A percentile compares a stretch with the other conserved stretches of the same genome.
These are phyloP conservation scores for Labyrinthula sp. DNA, from an alignment of 352 stramenopile genomes.

Conservation along the genomic window DNA sequence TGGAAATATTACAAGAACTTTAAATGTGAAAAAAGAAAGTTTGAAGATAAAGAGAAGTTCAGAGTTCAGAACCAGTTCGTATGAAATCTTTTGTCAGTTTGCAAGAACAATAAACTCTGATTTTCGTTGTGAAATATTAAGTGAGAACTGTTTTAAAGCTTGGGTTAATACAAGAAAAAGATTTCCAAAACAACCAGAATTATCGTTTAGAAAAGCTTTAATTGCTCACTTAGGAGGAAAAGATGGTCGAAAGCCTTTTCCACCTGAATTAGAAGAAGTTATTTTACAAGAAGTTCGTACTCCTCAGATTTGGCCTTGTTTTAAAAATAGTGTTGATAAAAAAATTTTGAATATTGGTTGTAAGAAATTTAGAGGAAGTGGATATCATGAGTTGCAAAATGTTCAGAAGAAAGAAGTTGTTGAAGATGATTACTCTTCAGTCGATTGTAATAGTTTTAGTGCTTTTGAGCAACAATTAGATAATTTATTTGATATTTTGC, in stretches of 20 bases:
- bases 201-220: constrained; percentile 22
- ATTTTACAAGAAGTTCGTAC: constrained; percentile 8
- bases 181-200: constrained; percentile 7
- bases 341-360: constrained; percentile 18
- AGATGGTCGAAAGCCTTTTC: constrained; percentile 21
- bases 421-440: too few relatives aligned
- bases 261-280: constrained; percentile 8
- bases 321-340: constrained; percentile 2
- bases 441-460: too few relatives aligned
- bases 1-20: too few relatives aligned
- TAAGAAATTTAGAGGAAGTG: constrained; percentile 16
- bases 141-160: constrained; percentile 13
- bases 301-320: constrained; percentile 15
- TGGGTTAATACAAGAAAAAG: constrained; percentile 14
- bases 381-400: too few relatives aligned
- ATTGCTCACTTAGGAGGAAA: constrained; percentile 13
- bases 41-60: too few relatives aligned
- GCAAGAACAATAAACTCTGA: too few relatives aligned
- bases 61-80: too few relatives aligned
- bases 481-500: too few relatives aligned
- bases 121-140: constrained; percentile 22
- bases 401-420: too few relatives aligned
- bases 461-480: too few relatives aligned
- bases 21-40: too few relatives aligned
- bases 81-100: too few relatives aligned